These are phyloP conservation scores for Aspergillus candidus DNA, from an alignment of 2,329 filamentous ascomycete species.

Conservation along the genomic window DNA sequence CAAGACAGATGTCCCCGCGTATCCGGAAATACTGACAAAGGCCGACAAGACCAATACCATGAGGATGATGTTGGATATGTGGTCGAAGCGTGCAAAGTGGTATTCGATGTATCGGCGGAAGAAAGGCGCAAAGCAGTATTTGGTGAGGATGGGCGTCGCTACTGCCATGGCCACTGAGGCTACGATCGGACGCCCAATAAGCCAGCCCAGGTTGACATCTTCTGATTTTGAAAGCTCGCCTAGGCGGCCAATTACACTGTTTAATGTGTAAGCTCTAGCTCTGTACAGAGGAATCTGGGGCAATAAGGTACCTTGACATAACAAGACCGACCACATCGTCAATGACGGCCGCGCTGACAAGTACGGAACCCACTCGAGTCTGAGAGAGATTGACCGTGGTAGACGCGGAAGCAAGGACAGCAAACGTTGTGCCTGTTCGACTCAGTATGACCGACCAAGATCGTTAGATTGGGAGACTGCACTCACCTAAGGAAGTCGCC, in stretches of 20 bases:
- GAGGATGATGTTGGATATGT: constrained; percentile 30
- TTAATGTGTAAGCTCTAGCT: background rate
- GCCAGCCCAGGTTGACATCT: constrained; percentile 29
- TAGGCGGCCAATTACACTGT: constrained; percentile 31
- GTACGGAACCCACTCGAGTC: constrained; percentile 40
- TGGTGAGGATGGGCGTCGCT: constrained; percentile 31
- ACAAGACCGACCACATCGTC: constrained; percentile 44
- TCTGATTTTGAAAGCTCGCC: constrained; percentile 13
- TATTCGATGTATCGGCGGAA: constrained; percentile 32
- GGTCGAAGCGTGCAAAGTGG: constrained; percentile 28
- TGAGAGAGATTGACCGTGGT: constrained; percentile 37
- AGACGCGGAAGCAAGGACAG: constrained; percentile 25
- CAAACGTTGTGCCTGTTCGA: constrained; percentile 23
- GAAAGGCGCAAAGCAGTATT: constrained; percentile 35
- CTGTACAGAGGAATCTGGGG: background rate
- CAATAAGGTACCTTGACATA: constrained; percentile 20
- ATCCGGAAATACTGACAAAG: constrained; percentile 30
- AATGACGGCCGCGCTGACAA: constrained; percentile 44
- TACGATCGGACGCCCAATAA: constrained; percentile 36
- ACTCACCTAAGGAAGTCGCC: constrained; percentile 24
- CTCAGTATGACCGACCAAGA: no score
- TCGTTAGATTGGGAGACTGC: no score
- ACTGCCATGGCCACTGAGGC: constrained; percentile 33
- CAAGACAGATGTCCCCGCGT: constrained; percentile 33
- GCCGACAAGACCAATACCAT: constrained; percentile 31